Evolutionary conservation across 331 rosid species (phyloP).

Genomic region (Prunus yedoensis): DNA sequence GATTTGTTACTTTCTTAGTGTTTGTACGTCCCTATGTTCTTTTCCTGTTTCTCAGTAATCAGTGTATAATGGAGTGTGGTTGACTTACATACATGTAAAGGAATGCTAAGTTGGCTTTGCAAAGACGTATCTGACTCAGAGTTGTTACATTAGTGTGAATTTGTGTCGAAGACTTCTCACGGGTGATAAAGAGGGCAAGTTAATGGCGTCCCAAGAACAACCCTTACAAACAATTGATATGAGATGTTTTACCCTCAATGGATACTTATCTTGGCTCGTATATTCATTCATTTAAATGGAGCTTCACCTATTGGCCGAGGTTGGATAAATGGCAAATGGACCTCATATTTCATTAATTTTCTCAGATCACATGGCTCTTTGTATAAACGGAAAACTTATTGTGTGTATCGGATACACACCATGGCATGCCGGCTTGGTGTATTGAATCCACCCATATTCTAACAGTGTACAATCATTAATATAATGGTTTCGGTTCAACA

Average conservation of each 20-base stretch:
- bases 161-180: neutral
- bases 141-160: neutral
- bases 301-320: neutral
- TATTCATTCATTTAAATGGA: neutral
- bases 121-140: neutral
- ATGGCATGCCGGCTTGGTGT: neutral
- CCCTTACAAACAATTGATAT: neutral
- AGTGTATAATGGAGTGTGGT: neutral
- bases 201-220: neutral
- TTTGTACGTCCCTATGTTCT: neutral
- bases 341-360: neutral
- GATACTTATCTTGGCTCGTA: neutral
- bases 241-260: neutral
- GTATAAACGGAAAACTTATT: neutral
- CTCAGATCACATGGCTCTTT: neutral
- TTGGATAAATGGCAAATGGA: neutral
- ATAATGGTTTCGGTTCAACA: neutral
- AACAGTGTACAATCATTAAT: neutral
- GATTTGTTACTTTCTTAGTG: neutral
- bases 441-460: neutral
- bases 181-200: neutral
- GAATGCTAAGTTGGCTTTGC: neutral
- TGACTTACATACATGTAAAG: neutral
- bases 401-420: neutral
- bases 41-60: neutral